Percentiles rank a stretch among this genome's conserved stretches.
phyloP scores from a whole-genome alignment of 768 basidiomycete species.

The Tephrocybe rancida region DNA sequence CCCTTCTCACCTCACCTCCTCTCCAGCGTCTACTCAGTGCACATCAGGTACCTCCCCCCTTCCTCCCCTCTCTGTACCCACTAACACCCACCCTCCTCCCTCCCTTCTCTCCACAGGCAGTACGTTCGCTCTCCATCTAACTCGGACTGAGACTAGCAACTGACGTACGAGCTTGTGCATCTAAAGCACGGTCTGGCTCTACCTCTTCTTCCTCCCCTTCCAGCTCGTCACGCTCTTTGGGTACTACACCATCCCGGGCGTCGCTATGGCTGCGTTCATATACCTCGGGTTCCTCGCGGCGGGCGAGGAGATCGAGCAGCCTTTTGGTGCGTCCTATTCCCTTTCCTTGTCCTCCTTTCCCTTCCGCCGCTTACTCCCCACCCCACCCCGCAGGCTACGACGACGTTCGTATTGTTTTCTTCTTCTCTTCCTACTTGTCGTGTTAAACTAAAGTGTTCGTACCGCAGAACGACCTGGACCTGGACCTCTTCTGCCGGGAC shows the following conservation, averaged over 20 bases:
- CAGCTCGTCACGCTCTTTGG: constrained; percentile 64
- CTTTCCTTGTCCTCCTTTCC: not conserved
- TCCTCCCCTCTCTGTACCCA: not conserved
- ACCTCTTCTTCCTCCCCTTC: constrained; percentile 79
- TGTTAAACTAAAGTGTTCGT: too few species aligned
- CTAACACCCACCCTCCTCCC: too few species aligned
- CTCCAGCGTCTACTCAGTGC: constrained; percentile 60
- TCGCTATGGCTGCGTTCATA: constrained; percentile 66
- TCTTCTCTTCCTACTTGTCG: not conserved
- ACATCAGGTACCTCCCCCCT: constrained; percentile 46
- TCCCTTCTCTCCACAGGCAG: constrained; percentile 26
- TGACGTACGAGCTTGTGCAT: not conserved
- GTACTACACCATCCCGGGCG: constrained; percentile 70
- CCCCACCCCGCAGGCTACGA: constrained; percentile 49
- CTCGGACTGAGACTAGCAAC: not conserved
- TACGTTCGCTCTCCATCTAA: constrained; percentile 19
- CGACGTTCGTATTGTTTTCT: constrained; percentile 38
- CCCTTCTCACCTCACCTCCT: not conserved
- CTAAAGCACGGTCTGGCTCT: constrained; percentile 67
- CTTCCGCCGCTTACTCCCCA: not conserved
- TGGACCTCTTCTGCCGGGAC: constrained; percentile 63
- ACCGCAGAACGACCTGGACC: constrained; percentile 66
- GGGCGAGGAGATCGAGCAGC: constrained; percentile 71
- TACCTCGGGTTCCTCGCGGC: constrained; percentile 79
- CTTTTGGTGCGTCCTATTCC: constrained; percentile 48